These are phyloP conservation scores for Dalbergia cultrata DNA, from an alignment of 306 rosid genomes.

Conservation along the genomic window DNA sequence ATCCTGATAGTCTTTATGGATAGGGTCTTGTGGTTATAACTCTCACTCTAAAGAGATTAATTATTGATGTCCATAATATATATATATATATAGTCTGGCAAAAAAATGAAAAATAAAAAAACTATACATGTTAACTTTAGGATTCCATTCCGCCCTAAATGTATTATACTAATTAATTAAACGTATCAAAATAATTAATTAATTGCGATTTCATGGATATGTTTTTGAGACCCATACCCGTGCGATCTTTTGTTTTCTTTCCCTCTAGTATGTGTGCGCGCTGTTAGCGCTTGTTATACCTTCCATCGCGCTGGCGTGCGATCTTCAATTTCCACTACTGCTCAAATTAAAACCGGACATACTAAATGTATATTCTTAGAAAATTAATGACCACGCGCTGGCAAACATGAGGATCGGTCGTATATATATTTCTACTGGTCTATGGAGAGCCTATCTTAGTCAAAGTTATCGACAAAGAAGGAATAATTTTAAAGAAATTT, in stretches of 20 bases:
- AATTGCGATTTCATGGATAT: neutral
- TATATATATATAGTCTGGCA: too few species aligned
- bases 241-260: too few species aligned
- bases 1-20: too few species aligned
- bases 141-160: neutral
- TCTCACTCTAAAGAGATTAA: too few species aligned
- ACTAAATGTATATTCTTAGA: neutral
- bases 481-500: constrained; percentile 22
- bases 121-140: neutral
- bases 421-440: neutral
- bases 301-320: too few species aligned
- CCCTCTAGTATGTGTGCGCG: too few species aligned
- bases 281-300: too few species aligned
- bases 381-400: neutral
- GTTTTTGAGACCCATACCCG: too few species aligned
- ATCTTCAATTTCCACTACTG: neutral
- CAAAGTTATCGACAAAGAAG: constrained; percentile 38
- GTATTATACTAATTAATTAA: neutral
- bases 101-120: too few species aligned
- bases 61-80: too few species aligned
- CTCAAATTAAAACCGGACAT: neutral
- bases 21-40: too few species aligned
- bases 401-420: neutral
- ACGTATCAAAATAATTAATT: neutral
- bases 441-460: constrained; percentile 20